Percentiles rank a stretch among this genome's conserved stretches.
Conservation (phyloP, 495 filamentous ascomycete genomes). For the Neurospora terricola region DNA sequence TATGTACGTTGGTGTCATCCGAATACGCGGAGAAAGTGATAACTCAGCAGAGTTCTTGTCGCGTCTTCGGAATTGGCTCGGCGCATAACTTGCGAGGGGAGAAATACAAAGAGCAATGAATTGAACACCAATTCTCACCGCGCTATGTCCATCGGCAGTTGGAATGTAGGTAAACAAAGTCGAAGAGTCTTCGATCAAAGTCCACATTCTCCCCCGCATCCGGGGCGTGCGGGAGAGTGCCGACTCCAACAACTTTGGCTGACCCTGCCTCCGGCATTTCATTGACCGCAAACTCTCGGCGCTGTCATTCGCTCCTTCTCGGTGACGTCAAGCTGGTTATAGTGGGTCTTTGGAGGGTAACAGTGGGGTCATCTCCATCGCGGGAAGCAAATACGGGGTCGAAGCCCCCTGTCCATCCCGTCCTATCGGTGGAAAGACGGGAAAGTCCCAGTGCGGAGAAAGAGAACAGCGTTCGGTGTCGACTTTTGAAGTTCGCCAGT, state of each 20-base stretch:
- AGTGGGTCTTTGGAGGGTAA: neutral
- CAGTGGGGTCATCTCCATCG: neutral
- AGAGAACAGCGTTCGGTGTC: neutral
- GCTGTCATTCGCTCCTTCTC: conserved; percentile 3
- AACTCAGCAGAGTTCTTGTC: neutral
- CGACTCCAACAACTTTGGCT: neutral
- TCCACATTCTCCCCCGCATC: conserved; percentile 9
- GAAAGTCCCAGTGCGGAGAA: neutral
- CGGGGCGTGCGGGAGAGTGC: neutral
- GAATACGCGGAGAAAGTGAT: neutral
- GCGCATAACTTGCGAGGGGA: neutral
- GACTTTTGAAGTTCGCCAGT: no score
- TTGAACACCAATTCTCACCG: neutral
- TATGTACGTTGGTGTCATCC: neutral
- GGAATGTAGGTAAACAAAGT: neutral
- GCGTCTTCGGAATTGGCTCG: neutral
- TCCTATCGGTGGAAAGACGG: neutral
- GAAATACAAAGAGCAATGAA: neutral
- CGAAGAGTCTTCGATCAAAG: neutral
- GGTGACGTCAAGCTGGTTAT: conserved; percentile 11
- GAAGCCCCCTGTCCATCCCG: neutral
- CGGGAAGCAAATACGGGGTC: neutral
- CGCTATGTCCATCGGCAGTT: no score
- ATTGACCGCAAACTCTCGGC: neutral
- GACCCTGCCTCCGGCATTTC: conserved; percentile 6